phyloP scores from a whole-genome alignment of 257 asterid species.

The Pogostemon cablin region DNA sequence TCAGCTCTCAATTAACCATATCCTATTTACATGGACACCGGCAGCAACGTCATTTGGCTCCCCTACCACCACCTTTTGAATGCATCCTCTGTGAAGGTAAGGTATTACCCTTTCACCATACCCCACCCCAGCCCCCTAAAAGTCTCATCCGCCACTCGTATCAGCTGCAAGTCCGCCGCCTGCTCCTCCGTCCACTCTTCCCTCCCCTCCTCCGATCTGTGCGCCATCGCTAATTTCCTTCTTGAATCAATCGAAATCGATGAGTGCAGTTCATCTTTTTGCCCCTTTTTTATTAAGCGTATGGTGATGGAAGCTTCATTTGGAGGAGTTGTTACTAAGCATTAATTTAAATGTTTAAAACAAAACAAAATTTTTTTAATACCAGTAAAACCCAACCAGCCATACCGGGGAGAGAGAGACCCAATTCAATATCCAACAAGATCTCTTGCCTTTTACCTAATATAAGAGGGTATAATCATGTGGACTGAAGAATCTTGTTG shows the following conservation, averaged over 20 bases:
- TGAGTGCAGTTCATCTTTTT: slow-evolving; percentile 52
- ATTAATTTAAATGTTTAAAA: too few species aligned
- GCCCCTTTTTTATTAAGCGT: slow-evolving; percentile 93
- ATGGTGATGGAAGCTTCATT: slow-evolving; percentile 90
- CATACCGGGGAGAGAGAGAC: too few species aligned
- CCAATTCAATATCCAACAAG: too few species aligned
- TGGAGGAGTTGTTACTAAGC: slow-evolving; percentile 23
- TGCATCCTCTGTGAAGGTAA: slow-evolving; percentile 93
- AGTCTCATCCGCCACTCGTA: slow-evolving; percentile 54
- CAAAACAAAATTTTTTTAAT: too few species aligned
- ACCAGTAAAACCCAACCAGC: too few species aligned
- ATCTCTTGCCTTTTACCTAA: too few species aligned
- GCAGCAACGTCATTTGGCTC: slow-evolving; percentile 94
- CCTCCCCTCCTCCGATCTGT: slow-evolving; percentile 74
- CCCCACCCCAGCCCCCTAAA: slow-evolving; percentile 69
- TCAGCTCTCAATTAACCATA: slow-evolving; percentile 57
- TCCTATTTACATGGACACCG: slow-evolving; percentile 94
- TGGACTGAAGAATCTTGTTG: too few species aligned
- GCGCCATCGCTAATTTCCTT: slow-evolving; percentile 78
- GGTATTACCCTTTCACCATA: slow-evolving; percentile 52
- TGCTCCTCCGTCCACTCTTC: slow-evolving; percentile 75
- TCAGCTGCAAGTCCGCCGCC: slow-evolving; percentile 66
- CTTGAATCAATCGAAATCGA: slow-evolving; percentile 68
- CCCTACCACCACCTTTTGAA: slow-evolving; percentile 81
- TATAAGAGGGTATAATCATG: too few species aligned